Evolutionary conservation across 495 filamentous ascomycete species (phyloP), one percentile per base, ranked within the genome.

Genomic region (Neurospora pannonica): DNA sequence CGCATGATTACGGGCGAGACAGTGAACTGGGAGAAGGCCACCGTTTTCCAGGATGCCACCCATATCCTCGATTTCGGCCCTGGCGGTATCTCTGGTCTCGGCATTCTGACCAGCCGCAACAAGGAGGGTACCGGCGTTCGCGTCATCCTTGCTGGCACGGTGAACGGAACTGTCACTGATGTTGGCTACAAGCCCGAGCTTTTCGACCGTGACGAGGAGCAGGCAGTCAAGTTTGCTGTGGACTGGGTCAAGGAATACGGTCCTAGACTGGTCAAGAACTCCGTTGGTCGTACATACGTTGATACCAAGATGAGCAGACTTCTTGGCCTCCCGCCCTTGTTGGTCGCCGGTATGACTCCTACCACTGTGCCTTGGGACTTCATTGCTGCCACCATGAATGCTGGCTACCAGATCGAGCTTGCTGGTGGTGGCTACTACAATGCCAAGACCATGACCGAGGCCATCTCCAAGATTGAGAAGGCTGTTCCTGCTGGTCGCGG

Each of bases 231-330:
- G 81, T 98, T 92, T 81, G 96, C 97, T 37, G 90, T 94, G n/a
- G 93, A 99, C 81, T 99, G 96, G 96, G 94, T 98, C 60, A 95
- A 96, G 81, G 94, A 98, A 80, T 92, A 96, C 80, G 94, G 96
- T 21, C 96, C 96, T 4, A 90, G 89, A 71, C 88, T 99, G 54
- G 89, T 95, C 76, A 94, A 93, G 85, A 97, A 93, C 28, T 94
- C 94, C 8, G 87, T 87, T 70, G 96, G 96, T 31, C 89, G 92
- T 79, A 97, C 92, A 1, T 97, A 92, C 73, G 96, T 99, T 37
- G 94, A 98, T 83, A 99, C 96, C 54, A 97, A 97, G 88, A 97
- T 99, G 93, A 97, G 94, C 84, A 87, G 95, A 77, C 85, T 97
- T 28, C 86, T 98, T 40, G 95, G 96, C 42, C 87, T 97, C 19